Base-by-base conservation (phyloP, 139 green algal genomes). In the Eudorina sp. region DNA sequence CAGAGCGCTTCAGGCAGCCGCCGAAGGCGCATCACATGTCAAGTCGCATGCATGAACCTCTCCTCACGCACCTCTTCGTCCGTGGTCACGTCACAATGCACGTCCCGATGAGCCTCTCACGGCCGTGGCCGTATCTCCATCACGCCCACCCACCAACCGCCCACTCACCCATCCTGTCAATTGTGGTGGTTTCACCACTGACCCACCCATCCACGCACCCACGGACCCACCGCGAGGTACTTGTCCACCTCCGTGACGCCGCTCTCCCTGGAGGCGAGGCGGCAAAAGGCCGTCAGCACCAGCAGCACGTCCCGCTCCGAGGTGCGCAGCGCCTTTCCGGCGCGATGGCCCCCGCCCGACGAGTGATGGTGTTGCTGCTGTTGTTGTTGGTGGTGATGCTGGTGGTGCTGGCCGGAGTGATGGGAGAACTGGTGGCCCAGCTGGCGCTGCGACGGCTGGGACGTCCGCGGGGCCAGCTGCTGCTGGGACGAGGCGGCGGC, bases 211-310 rank as follows among this genome's bases (percentile, higher is more conserved):
- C 21, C 73, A 60, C 1, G 7, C 34, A 46, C 16, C 40, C 34
- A 34, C 8, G 23, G 48, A 69, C 81, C 41, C 80, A 86, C 83
- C 68, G 96, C 92, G 85, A 96, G 90, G 89, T 94, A 96, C 34
- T 88, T 88, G 92, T 96, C 95, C 58, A 95, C 90, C 31, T 94
- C 91, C 6, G 90, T 93, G 1, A 93, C 72, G 34, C 90, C 90
- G 18, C 80, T 70, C 86, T 97, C 93, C 5, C 93, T 86, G 3
- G 93, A 92, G 34, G 92, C 93, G 86, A 98, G 94, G 89, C 97
- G 98, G 92, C 96, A 98, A 82, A 99, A 96, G n/a, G 96, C 96
- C 0, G 90, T 94, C 29, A 99, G 75, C 83, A 99, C 95, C 31
- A 96, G 94, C 40, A 99, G 86, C 69, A 97, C 95, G 78, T 99